Conservation (phyloP, 2,329 filamentous ascomycete genomes). For the Fusarium stilboides region DNA sequence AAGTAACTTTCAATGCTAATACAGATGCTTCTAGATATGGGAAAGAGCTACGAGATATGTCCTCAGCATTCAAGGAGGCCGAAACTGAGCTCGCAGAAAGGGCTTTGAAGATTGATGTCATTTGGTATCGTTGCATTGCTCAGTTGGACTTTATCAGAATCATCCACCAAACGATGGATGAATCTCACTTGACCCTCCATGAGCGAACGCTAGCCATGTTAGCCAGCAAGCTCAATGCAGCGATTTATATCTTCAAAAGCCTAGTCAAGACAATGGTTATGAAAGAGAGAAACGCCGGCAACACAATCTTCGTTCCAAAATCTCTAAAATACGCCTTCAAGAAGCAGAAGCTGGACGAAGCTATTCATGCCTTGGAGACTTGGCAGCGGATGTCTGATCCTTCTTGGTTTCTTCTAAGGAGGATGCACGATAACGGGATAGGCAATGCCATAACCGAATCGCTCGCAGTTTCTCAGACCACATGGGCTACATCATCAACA, state of each 20-base stretch:
- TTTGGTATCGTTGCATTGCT: not conserved
- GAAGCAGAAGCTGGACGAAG: slow-evolving; percentile 4
- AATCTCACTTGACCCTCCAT: not conserved
- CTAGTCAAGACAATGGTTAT: not conserved
- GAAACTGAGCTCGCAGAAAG: not conserved
- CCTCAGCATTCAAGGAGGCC: not conserved
- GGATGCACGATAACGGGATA: not conserved
- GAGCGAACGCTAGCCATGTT: not conserved
- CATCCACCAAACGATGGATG: not conserved
- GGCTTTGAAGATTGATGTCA: not conserved
- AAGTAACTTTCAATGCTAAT: not conserved
- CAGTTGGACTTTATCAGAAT: not conserved
- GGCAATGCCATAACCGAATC: not conserved
- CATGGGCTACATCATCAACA: not conserved
- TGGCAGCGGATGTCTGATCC: slow-evolving; percentile 26
- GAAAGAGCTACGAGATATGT: not conserved
- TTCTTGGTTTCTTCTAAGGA: slow-evolving; percentile 20
- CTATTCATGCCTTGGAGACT: slow-evolving; percentile 15
- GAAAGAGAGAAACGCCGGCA: not conserved
- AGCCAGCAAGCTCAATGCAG: not conserved
- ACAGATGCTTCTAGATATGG: not conserved
- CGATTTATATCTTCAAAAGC: not conserved
- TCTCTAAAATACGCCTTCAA: slow-evolving; percentile 4
- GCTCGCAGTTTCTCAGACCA: not conserved
- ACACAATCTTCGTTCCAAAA: not conserved